Base-by-base conservation (phyloP, 2,329 filamentous ascomycete genomes). In the Hymenoscyphus occultus region DNA sequence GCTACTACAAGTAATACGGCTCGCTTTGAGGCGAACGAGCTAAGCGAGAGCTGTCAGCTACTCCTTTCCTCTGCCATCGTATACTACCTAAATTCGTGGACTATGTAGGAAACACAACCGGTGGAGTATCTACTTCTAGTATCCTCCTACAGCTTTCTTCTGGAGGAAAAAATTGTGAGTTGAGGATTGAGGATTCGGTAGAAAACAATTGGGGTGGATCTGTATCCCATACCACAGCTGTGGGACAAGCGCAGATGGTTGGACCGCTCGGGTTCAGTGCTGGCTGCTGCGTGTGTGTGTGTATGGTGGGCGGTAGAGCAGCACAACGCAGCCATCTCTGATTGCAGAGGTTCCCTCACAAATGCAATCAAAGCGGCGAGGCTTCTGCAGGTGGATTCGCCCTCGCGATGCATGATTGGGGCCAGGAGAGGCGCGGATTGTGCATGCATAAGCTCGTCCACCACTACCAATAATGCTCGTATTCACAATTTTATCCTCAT, bases 381-480 rank as follows among this genome's bases (percentile, higher is more conserved):
- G 5, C 16, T 35, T 64, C 45, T 51, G 45, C 45, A 51, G 45
- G 45, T 51, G 45, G 45, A 51, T 12, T 51, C 62, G 40, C 19
- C 40, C 45, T 28, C 63, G 35, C 57, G 19, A 58, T 65, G 65
- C 62, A 64, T 64, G 54, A 51, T 51, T 51, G 45, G 60, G 51
- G 32, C 58, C 32, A 64, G 60, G 59, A 66, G 68, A 67, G 68
- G 67, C 66, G 69, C 69, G 69, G 60, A 65, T 65, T 71, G 67
- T 70, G 67, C 66, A 71, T 71, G 70, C 71, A 73, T 72, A 73
- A 72, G 71, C 69, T 70, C 68, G 67, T 65, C 31, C 35, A 61
- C 64, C 40, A 65, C 62, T 22, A 22, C 62, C 60, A 67, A 51
- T 22, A 22, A 16, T 51, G 45, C 45, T 51, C 32, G 32, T 35